phyloP scores from a whole-genome alignment of 2,329 filamentous ascomycete species.

The Cladophialophora chaetospira region DNA sequence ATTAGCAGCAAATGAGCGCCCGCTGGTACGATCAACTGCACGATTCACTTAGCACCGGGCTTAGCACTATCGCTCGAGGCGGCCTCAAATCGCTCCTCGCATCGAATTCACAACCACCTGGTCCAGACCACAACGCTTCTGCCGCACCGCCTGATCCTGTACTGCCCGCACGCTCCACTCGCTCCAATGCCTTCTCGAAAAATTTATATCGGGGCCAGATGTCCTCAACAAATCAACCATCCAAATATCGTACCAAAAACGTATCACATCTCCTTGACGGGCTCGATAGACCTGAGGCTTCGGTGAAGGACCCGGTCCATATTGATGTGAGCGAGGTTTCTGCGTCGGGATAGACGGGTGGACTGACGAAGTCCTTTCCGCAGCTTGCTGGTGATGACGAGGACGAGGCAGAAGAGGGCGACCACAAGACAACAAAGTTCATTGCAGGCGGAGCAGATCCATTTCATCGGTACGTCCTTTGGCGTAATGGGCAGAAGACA shows the following conservation, averaged over 20 bases:
- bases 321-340: neutral
- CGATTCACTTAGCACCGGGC: neutral
- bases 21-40: slow-evolving; percentile 5
- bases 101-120: neutral
- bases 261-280: slow-evolving; percentile 8
- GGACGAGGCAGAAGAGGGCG: neutral
- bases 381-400: slow-evolving; percentile 29
- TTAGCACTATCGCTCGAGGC: neutral
- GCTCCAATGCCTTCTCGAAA: slow-evolving; percentile 17
- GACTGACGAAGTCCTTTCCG: neutral
- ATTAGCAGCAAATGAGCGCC: neutral
- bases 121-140: slow-evolving; percentile 6
- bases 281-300: slow-evolving; percentile 14
- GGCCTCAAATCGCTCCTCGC: slow-evolving; percentile 3
- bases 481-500: neutral
- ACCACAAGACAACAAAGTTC: neutral
- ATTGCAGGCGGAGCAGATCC: neutral
- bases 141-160: neutral
- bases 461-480: neutral
- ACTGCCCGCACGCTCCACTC: neutral
- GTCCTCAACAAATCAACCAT: slow-evolving; percentile 4
- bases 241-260: slow-evolving; percentile 11
- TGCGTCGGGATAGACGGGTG: neutral
- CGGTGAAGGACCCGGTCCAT: slow-evolving; percentile 5
- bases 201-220: slow-evolving; percentile 13